phyloP scores from a whole-genome alignment of 2,329 filamentous ascomycete species.

The Tolypocladium guangdongense region DNA sequence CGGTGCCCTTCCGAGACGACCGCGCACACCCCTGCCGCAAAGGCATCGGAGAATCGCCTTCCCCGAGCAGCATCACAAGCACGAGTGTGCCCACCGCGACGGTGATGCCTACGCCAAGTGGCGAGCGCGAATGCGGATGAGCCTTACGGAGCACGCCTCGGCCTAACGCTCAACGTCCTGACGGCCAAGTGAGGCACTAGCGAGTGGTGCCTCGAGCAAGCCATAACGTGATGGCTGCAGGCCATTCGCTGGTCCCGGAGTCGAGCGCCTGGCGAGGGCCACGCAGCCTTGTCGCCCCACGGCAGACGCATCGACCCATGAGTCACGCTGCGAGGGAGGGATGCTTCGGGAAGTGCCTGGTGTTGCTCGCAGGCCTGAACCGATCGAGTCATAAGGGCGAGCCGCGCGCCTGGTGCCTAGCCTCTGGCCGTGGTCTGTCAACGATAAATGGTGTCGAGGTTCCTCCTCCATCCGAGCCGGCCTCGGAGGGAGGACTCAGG shows the following conservation, averaged over 20 bases:
- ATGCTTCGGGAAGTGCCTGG: neutral
- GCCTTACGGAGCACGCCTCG: neutral
- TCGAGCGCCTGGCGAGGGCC: neutral
- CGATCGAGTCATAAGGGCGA: neutral
- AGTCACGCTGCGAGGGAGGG: neutral
- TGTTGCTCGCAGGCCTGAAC: neutral
- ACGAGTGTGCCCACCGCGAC: neutral
- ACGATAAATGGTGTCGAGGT: neutral
- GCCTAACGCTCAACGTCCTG: neutral
- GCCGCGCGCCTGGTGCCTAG: neutral
- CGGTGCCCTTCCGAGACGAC: neutral
- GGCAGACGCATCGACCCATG: neutral
- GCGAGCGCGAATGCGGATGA: neutral
- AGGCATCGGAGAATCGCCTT: neutral
- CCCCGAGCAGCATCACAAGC: neutral
- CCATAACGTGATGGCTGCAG: neutral
- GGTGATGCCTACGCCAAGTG: neutral
- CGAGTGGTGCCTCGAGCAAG: neutral
- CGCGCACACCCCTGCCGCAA: neutral
- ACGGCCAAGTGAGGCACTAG: neutral
- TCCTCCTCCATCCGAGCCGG: conserved; percentile 1
- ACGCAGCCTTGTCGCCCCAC: conserved; percentile 1
- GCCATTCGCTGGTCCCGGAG: neutral
- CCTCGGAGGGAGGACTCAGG: neutral
- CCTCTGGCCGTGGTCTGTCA: neutral